A percentile compares a stretch with the other conserved stretches of the same genome.
Evolutionary conservation across 2,329 filamentous ascomycete species (phyloP).

Genomic region (Aspergillus sergii): DNA sequence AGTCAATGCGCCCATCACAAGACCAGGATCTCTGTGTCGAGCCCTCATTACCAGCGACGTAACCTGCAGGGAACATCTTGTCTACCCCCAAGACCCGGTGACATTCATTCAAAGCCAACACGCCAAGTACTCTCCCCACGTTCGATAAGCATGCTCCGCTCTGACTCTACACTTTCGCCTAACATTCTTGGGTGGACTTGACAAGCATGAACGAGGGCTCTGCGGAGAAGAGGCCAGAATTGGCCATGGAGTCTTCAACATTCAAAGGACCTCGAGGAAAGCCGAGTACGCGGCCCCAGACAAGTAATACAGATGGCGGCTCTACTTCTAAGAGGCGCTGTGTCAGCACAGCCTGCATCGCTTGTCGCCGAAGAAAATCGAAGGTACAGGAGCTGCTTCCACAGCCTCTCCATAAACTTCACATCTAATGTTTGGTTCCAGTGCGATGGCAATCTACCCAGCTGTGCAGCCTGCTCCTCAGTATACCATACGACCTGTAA

Average conservation of each 20-base stretch:
- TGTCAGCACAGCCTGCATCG: conserved; percentile 82
- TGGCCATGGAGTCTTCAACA: conserved; percentile 14
- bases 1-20: conserved; percentile 11
- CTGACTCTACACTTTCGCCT: conserved; percentile 17
- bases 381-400: conserved; percentile 53
- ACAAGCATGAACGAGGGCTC: conserved; percentile 27
- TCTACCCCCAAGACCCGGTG: neutral
- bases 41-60: conserved; percentile 7
- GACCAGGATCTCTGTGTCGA: conserved; percentile 7
- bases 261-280: conserved; percentile 20
- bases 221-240: conserved; percentile 20
- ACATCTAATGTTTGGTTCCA: conserved; percentile 26
- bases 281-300: conserved; percentile 27
- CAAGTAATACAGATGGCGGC: conserved; percentile 32
- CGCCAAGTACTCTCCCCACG: conserved; percentile 9
- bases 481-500: conserved; percentile 67
- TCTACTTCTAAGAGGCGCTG: conserved; percentile 66
- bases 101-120: conserved; percentile 10
- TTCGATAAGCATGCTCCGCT: conserved; percentile 26
- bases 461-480: conserved; percentile 92
- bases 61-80: conserved; percentile 7
- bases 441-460: conserved; percentile 89
- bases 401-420: neutral
- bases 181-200: conserved; percentile 30
- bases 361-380: conserved; percentile 76